phyloP scores from a whole-genome alignment of 2,329 filamentous ascomycete genomes.

The Aureobasidium uvarum region DNA sequence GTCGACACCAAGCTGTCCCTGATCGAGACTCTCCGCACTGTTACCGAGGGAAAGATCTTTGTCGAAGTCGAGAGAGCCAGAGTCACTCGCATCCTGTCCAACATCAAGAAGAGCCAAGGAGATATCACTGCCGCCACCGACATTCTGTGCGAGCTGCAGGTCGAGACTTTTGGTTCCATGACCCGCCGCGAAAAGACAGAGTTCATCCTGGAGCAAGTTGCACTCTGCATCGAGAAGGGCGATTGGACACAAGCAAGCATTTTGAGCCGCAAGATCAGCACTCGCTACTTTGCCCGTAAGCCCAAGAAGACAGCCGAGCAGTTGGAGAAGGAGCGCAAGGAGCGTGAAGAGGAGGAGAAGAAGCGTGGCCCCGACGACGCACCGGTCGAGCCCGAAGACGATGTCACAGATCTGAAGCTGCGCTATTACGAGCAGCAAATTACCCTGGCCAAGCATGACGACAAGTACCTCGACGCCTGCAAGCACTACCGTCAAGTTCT shows the following conservation, averaged over 20 bases:
- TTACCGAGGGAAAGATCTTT: constrained; percentile 99
- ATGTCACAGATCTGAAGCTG: constrained; percentile 94
- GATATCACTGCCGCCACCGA: constrained; percentile 88
- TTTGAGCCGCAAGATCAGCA: constrained; percentile 94
- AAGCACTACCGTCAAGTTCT: constrained; percentile 97
- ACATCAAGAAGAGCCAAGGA: constrained; percentile 96
- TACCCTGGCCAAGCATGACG: constrained; percentile 88
- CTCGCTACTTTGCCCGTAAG: constrained; percentile 83
- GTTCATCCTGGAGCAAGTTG: constrained; percentile 94
- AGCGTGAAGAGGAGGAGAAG: constrained; percentile 78
- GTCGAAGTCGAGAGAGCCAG: constrained; percentile 97
- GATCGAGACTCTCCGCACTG: constrained; percentile 91
- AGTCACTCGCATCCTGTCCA: constrained; percentile 88
- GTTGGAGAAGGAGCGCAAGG: constrained; percentile 85
- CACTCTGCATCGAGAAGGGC: constrained; percentile 88
- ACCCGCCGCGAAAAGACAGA: constrained; percentile 95
- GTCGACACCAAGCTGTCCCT: constrained; percentile 85
- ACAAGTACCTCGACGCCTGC: constrained; percentile 96
- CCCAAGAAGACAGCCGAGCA: constrained; percentile 88
- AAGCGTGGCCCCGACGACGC: constrained; percentile 74
- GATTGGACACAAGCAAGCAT: constrained; percentile 97
- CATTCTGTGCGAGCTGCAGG: constrained; percentile 93
- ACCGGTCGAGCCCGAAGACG: constrained; percentile 73
- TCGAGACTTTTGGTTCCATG: constrained; percentile 99
- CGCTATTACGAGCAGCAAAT: constrained; percentile 98